Conservation (phyloP, 345 rosid genomes). For the Lenwebbia sp. region DNA sequence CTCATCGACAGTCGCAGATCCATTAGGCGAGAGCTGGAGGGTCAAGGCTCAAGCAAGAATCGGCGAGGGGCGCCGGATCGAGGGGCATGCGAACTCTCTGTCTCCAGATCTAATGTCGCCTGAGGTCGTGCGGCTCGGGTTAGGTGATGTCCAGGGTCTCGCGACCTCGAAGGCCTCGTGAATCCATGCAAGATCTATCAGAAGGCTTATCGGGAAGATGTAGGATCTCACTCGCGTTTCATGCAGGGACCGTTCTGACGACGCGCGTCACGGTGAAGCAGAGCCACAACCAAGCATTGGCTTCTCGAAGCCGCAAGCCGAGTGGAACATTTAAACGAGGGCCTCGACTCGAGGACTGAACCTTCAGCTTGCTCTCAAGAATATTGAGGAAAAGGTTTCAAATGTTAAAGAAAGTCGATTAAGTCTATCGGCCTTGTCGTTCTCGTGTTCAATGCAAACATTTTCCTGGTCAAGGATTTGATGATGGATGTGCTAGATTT, state of each 20-base stretch:
- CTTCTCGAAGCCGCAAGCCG: neutral
- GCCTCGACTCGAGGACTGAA: neutral
- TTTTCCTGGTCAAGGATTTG: neutral
- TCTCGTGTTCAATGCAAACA: neutral
- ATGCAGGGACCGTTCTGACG: too few relatives aligned
- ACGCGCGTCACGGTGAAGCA: neutral
- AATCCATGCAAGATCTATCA: neutral
- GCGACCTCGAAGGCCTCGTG: neutral
- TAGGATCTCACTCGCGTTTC: neutral
- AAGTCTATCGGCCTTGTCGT: neutral
- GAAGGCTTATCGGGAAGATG: neutral
- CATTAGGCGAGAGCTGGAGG: too few relatives aligned
- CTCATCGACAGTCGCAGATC: too few relatives aligned
- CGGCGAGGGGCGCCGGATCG: too few relatives aligned
- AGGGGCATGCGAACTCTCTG: too few relatives aligned
- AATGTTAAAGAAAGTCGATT: neutral
- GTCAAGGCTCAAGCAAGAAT: too few relatives aligned
- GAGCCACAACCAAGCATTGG: neutral
- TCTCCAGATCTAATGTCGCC: too few relatives aligned
- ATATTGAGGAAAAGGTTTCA: neutral
- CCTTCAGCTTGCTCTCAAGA: neutral
- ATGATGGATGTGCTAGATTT: neutral
- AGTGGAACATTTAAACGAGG: neutral
- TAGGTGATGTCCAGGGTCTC: too few relatives aligned
- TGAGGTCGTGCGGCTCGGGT: too few relatives aligned